Conservation (phyloP, 2,329 filamentous ascomycete species). For the Chaetothyriales sp. region DNA sequence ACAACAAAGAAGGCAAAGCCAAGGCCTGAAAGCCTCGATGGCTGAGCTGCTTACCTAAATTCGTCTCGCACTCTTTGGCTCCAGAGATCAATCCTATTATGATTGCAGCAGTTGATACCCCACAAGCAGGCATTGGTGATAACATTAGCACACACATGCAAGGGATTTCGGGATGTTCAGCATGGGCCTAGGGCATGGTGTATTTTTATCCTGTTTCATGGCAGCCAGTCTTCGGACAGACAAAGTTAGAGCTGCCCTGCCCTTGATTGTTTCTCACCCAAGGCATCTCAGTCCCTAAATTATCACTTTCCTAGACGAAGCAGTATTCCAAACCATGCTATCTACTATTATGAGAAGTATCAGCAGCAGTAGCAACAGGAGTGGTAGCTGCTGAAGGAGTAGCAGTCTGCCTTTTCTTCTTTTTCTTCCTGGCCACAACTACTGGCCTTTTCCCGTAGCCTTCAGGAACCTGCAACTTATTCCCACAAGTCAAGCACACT, state of each 20-base stretch:
- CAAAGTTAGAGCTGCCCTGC: not conserved
- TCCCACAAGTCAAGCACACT: conserved; percentile 71
- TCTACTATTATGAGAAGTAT: not conserved
- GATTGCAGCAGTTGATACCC: not conserved
- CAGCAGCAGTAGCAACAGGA: not conserved
- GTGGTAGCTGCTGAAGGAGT: not conserved
- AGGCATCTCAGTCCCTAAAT: not conserved
- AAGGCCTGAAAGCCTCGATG: not conserved
- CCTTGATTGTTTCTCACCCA: not conserved
- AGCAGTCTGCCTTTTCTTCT: conserved; percentile 56
- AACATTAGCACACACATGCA: not conserved
- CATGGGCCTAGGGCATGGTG: not conserved
- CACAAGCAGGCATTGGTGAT: not conserved
- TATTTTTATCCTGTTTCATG: not conserved
- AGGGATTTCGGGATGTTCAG: not conserved
- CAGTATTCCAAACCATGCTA: not conserved
- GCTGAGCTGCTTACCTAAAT: not conserved
- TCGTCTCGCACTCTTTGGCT: no score
- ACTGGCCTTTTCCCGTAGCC: conserved; percentile 44
- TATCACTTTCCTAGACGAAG: not conserved
- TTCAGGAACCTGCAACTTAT: conserved; percentile 56
- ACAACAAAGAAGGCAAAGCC: not conserved
- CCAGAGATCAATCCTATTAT: not conserved
- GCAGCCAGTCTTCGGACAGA: not conserved
- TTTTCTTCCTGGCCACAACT: conserved; percentile 45